Percentiles rank a stretch among this genome's conserved stretches.
These are phyloP conservation scores for Tetratostichococcus sp. DNA, from an alignment of 139 green algal species.

Conservation along the genomic window DNA sequence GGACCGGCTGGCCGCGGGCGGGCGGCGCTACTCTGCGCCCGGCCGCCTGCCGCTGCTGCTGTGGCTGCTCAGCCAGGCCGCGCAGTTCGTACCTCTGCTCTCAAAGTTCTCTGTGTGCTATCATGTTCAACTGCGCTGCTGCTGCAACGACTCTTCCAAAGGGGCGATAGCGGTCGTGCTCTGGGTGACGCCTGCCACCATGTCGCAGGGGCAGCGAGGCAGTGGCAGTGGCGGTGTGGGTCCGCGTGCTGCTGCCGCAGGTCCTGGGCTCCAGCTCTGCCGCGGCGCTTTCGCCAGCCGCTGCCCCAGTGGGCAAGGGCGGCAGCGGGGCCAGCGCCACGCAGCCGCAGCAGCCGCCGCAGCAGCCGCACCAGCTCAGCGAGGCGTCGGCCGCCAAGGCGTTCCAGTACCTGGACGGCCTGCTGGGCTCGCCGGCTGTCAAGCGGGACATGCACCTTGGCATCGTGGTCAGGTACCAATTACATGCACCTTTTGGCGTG, in stretches of 20 bases:
- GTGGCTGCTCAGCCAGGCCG: constrained; percentile 30
- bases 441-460: background rate
- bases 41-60: constrained; percentile 26
- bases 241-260: constrained; percentile 39
- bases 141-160: too few relatives aligned
- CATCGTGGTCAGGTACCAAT: background rate
- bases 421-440: constrained; percentile 7
- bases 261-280: constrained; percentile 16
- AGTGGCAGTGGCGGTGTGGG: constrained; percentile 24
- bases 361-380: constrained; percentile 4
- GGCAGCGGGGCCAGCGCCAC: too few relatives aligned
- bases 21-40: constrained; percentile 11
- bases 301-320: background rate
- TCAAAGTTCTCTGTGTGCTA: too few relatives aligned
- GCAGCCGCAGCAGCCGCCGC: background rate
- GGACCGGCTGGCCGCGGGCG: constrained; percentile 9
- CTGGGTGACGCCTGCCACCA: too few relatives aligned
- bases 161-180: too few relatives aligned
- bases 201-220: constrained; percentile 11
- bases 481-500: too few relatives aligned
- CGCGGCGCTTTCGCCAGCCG: constrained; percentile 1
- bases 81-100: background rate
- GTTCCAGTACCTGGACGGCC: constrained; percentile 10
- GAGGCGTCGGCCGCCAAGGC: constrained; percentile 9
- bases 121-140: too few relatives aligned